phyloP scores from a whole-genome alignment of 1,284 basidiomycete genomes.

The Sporisorium exsertum region DNA sequence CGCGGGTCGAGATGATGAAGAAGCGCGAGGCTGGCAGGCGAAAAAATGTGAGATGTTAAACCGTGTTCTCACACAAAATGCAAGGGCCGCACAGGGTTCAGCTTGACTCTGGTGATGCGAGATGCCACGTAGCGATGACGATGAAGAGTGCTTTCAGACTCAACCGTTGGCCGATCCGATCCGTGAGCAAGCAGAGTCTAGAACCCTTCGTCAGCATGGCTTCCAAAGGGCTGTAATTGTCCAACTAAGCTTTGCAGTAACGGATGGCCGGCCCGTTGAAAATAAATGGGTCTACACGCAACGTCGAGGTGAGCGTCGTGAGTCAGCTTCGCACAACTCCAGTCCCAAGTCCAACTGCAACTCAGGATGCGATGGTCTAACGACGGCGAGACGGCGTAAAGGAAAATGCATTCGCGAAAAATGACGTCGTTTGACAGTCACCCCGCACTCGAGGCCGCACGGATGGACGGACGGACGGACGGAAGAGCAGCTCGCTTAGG shows the following conservation, averaged over 20 bases:
- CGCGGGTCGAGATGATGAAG: too few relatives aligned
- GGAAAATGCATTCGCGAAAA: not conserved
- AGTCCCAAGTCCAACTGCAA: too few relatives aligned
- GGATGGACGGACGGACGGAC: not conserved
- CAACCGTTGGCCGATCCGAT: not conserved
- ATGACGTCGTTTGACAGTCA: constrained; percentile 50
- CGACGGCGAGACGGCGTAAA: constrained; percentile 10
- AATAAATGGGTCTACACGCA: not conserved
- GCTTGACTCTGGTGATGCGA: too few relatives aligned
- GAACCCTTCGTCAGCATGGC: not conserved
- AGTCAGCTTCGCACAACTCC: constrained; percentile 4
- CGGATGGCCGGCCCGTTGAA: not conserved
- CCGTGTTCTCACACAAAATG: too few relatives aligned
- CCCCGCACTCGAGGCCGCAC: constrained; percentile 15
- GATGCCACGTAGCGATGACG: too few relatives aligned
- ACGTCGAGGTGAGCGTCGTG: not conserved
- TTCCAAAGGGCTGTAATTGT: too few relatives aligned
- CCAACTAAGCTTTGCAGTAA: not conserved
- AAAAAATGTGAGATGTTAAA: too few relatives aligned
- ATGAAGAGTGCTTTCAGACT: too few relatives aligned
- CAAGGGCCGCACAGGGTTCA: not conserved
- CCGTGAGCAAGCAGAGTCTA: not conserved
- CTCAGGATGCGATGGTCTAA: too few relatives aligned
- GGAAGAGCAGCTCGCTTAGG: constrained; percentile 8
- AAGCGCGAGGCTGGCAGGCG: too few relatives aligned